Base-by-base conservation (phyloP, 495 filamentous ascomycete genomes). In the Podospora anserina region DNA sequence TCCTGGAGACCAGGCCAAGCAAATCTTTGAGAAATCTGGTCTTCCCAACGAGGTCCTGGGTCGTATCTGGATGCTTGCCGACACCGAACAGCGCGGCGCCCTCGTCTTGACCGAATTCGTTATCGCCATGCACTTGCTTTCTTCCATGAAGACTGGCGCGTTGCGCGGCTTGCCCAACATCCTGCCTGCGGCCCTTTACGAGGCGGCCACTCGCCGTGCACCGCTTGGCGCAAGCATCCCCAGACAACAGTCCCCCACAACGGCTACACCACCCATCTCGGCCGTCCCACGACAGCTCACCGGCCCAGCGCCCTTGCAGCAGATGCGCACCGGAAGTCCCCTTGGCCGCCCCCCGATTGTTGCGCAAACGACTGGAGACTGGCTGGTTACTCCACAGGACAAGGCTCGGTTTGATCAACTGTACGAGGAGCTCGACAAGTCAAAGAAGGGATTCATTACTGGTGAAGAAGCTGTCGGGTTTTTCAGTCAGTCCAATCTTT, bases 101-200 rank as follows among this genome's bases (percentile, higher is more conserved):
- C 86, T 99, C n/a, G 91, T 91, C 69, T 83, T 88, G 71, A 94
- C 93, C 15, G 95, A 98, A 68, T 99, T 99, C 77, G 90, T 97
- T 72, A 95, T 99, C 72, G 94, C 96, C 13, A 99, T 99, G 95
- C 95, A 99, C 81, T 84, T 99, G 32, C 83, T 99, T 64, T 91
- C 91, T 5, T 97, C 94, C 6, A 93, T 89, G 77, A 97, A 94
- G 81, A 91, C 88, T 26, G 91, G 94, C 28, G 83, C 86, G 6
- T 83, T 99, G 78, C 87, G 89, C 65, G 90, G 85, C 59, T 83
- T 98, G 69, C 95, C 95, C 27, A 89, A 83, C 66, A 89, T 90
- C 49, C 85, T 99, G 2, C 96, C 96, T 28, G 87, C 91, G 19
- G 91, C 91, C 2, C 82, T 99, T 18, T 97, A 96, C 71, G 95